Evolutionary conservation across 2,329 filamentous ascomycete species (phyloP).

Genomic region (Sporothrix euskadiensis): DNA sequence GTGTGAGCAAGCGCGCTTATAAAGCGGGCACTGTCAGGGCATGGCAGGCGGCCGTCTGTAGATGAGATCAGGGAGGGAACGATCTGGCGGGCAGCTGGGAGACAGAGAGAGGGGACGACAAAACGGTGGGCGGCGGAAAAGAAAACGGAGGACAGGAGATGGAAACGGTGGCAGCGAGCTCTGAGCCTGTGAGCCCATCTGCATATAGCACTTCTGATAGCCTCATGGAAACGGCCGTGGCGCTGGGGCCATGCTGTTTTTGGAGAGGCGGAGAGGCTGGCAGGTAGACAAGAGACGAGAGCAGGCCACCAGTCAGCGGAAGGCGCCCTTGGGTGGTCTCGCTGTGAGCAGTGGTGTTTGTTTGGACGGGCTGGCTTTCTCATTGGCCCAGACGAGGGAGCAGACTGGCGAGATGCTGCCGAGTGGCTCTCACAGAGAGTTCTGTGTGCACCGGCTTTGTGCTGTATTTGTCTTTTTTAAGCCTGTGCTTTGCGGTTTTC

Average conservation of each 20-base stretch:
- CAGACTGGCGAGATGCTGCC: background rate
- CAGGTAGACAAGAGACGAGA: background rate
- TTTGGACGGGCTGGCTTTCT: slow-evolving; percentile 24
- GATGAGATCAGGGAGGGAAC: slow-evolving; percentile 3
- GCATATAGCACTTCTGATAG: slow-evolving; percentile 6
- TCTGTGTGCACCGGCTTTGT: slow-evolving; percentile 2
- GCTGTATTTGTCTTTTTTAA: background rate
- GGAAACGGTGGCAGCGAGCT: slow-evolving; percentile 23
- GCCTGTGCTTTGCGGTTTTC: background rate
- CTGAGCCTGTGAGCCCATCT: background rate
- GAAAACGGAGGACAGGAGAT: slow-evolving; percentile 12
- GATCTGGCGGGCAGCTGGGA: background rate
- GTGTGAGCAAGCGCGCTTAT: slow-evolving; percentile 22
- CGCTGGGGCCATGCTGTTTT: background rate
- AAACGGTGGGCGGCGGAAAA: slow-evolving; percentile 27
- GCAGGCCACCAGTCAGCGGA: background rate
- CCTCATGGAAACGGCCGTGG: background rate
- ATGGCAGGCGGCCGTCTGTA: background rate
- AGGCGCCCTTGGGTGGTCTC: background rate
- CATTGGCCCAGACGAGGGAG: slow-evolving; percentile 18
- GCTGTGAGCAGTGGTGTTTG: background rate
- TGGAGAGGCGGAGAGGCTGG: background rate
- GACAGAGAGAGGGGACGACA: background rate
- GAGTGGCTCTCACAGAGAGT: background rate
- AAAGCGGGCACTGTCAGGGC: slow-evolving; percentile 24